Evolutionary conservation across 148 eudicot species (phyloP).

Genomic region (Euryodendron excelsum): DNA sequence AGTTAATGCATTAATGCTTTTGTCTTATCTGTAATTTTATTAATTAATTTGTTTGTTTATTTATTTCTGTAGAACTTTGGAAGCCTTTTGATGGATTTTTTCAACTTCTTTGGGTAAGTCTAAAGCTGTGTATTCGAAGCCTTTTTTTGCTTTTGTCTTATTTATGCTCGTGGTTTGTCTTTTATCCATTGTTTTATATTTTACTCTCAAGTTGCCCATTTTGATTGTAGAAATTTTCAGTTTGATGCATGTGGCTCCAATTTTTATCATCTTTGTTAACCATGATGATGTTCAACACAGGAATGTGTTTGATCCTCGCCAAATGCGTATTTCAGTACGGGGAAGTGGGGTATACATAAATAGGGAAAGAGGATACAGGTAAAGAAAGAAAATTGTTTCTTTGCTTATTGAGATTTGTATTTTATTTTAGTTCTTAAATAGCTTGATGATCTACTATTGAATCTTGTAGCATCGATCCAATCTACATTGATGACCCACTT

Average conservation of each 20-base stretch:
- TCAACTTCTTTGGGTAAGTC: conserved; percentile 95
- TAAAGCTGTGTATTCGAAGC: not conserved
- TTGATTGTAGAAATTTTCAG: not conserved
- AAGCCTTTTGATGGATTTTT: conserved; percentile 90
- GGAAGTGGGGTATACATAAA: conserved; percentile 91
- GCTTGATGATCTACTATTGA: conserved; percentile 1
- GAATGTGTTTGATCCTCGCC: conserved; percentile 98
- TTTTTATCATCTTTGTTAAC: not conserved
- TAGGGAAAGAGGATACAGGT: conserved; percentile 93
- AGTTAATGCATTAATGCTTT: not conserved
- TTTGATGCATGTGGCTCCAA: not conserved
- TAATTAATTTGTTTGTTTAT: not conserved
- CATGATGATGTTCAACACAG: conserved; percentile 36
- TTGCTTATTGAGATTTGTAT: conserved; percentile 10
- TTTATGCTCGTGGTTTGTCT: not conserved
- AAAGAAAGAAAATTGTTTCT: conserved; percentile 7
- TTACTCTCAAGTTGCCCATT: not conserved
- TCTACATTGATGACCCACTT: conserved; percentile 93
- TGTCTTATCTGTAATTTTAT: conserved; percentile 2
- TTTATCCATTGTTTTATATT: not conserved
- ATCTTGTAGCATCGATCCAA: conserved; percentile 85
- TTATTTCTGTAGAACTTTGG: conserved; percentile 64
- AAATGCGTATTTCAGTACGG: conserved; percentile 91
- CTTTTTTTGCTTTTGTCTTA: no score
- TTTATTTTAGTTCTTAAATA: not conserved